These are phyloP conservation scores for Torulaspora globosa DNA, from an alignment of 1,139 yeast genomes.

Conservation along the genomic window DNA sequence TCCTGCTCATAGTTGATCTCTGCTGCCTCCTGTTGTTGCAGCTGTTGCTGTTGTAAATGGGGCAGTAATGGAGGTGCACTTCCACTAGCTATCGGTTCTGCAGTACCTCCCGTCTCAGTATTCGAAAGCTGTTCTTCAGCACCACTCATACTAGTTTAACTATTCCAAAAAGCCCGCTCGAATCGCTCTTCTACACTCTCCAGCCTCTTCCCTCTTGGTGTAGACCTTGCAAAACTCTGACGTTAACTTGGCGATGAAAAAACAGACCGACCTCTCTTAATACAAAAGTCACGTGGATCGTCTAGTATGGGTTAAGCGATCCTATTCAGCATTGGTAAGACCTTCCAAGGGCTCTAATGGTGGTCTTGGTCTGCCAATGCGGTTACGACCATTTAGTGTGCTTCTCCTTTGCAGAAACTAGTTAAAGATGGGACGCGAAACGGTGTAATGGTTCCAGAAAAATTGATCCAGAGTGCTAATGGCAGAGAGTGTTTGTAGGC, in stretches of 20 bases:
- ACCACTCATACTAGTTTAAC: background rate
- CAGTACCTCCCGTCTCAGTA: constrained; percentile 12
- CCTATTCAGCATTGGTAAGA: background rate
- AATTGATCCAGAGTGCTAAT: background rate
- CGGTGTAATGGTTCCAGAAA: background rate
- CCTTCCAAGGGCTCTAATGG: too few relatives aligned
- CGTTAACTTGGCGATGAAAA: background rate
- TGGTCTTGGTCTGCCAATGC: background rate
- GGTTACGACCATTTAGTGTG: background rate
- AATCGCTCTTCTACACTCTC: background rate
- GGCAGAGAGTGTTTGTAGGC: background rate
- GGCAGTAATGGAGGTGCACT: constrained; percentile 22
- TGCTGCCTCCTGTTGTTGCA: constrained; percentile 23
- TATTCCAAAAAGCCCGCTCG: background rate
- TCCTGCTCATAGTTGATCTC: constrained; percentile 40
- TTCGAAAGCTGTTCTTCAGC: constrained; percentile 6
- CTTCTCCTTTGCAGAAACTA: background rate
- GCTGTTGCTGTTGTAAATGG: constrained; percentile 22
- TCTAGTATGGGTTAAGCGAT: background rate
- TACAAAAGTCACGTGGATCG: background rate
- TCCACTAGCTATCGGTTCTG: constrained; percentile 11
- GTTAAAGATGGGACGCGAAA: background rate
- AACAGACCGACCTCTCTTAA: background rate
- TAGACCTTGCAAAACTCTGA: background rate
- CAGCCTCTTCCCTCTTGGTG: background rate